Evolutionary conservation across 371 early-diverging fungal genomes (phyloP), one percentile per base, ranked within the genome.

Genomic region (Funneliformis caledonium): DNA sequence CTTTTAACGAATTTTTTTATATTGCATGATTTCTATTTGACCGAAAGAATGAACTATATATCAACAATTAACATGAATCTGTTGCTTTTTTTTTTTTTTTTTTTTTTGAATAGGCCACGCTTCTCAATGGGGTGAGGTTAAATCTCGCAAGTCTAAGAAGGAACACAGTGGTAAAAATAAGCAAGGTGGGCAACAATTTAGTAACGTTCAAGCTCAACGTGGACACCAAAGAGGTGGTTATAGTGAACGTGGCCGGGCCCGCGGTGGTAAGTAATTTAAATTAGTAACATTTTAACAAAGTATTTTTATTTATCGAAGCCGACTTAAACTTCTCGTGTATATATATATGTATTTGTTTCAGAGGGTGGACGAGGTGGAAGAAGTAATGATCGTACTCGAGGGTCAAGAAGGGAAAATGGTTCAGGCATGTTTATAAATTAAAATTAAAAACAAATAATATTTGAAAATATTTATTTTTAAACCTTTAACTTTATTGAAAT

Each of bases 111-210:
- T 87, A 96, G 97, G 97, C 78, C 93, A 90, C 83, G 93, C 94
- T 22, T 89, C 86, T 74, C 94, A 95, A 84, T 97, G 97, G 96
- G 96, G 93, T 50, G 96, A 96, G 87, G 97, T 96, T 80, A 94
- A 94, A 85, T 89, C 91, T 81, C 94, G 94, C 85, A 96, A 95
- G 84, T 85, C 88, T 82, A 84, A 83, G 60, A 83, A 83, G 48
- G 82, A 81, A 67, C 26, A 59, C 0, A 61, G 31, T 70, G 56
- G 12, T 52, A 79, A 79, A 60, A n/a, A 56, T n/a, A 79, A 79
- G 22, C 12, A 48, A 45, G 42, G 45, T n/a, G 80, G 77, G n/a
- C 72, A 69, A 67, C 68, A 68, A 68, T 75, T 69, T 47, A 43
- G 67, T 37, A 50, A 31, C 42, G 56, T 43, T 76, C 81, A 81